Evolutionary conservation across 345 rosid genomes (phyloP).

Genomic region (Rhodomyrtus tomentosa): DNA sequence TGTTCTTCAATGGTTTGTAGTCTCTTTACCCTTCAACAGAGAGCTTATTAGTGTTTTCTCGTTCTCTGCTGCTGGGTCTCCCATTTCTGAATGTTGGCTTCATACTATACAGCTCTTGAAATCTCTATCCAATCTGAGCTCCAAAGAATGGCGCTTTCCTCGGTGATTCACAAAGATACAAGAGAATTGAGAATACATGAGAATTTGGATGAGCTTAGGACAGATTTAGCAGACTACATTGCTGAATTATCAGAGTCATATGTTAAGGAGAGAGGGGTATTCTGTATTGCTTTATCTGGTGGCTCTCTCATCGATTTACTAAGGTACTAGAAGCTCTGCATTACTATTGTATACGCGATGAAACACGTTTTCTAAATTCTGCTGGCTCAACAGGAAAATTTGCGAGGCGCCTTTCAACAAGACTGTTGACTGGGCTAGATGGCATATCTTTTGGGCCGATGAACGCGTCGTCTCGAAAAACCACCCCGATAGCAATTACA

Average conservation of each 20-base stretch:
- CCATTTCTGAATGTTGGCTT: neutral
- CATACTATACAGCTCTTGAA: neutral
- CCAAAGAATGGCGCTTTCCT: constrained; percentile 53
- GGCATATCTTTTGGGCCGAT: constrained; percentile 83
- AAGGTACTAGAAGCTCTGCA: constrained; percentile 33
- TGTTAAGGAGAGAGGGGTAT: constrained; percentile 68
- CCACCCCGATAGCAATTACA: constrained; percentile 82
- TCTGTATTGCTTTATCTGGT: constrained; percentile 81
- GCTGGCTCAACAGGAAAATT: constrained; percentile 45
- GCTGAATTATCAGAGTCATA: constrained; percentile 76
- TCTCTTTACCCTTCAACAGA: neutral
- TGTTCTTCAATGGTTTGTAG: neutral
- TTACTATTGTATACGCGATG: neutral
- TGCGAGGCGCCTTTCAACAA: constrained; percentile 72
- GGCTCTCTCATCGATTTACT: constrained; percentile 67
- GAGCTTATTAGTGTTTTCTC: neutral
- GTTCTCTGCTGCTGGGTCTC: neutral
- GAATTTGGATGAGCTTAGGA: constrained; percentile 53
- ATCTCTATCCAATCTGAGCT: neutral
- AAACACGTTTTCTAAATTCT: constrained; percentile 9
- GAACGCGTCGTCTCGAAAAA: constrained; percentile 70
- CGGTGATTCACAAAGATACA: constrained; percentile 39
- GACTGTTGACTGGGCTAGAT: constrained; percentile 87
- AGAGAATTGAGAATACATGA: constrained; percentile 76
- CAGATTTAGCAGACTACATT: constrained; percentile 74